Conservation (phyloP, 495 filamentous ascomycete species). For the Xylaria nigripes region DNA sequence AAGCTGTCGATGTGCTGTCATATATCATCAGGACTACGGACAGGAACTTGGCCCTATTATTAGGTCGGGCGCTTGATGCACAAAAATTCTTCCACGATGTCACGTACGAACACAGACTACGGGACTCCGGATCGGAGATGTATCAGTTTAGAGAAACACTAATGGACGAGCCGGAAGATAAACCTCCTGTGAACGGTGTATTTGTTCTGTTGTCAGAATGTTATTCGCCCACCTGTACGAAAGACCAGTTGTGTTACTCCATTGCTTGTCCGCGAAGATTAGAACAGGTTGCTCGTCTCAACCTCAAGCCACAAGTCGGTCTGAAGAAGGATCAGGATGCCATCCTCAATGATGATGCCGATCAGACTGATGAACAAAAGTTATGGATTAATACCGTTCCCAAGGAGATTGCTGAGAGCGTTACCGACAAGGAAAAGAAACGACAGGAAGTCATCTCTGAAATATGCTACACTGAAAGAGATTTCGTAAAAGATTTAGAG, state of each 20-base stretch:
- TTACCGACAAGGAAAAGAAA: conserved; percentile 89
- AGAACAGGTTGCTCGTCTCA: conserved; percentile 89
- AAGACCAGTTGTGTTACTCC: conserved; percentile 92
- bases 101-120: conserved; percentile 90
- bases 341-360: conserved; percentile 64
- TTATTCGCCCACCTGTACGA: conserved; percentile 94
- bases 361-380: conserved; percentile 91
- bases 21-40: conserved; percentile 96
- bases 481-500: conserved; percentile 98
- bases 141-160: conserved; percentile 95
- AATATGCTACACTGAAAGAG: conserved; percentile 96
- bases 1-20: conserved; percentile 89
- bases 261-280: conserved; percentile 93
- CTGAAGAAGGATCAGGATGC: conserved; percentile 74
- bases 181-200: conserved; percentile 81
- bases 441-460: conserved; percentile 97
- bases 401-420: conserved; percentile 83
- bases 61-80: conserved; percentile 91
- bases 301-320: conserved; percentile 83
- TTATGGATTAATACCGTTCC: conserved; percentile 99
- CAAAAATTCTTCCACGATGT: conserved; percentile 99
- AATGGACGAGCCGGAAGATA: conserved; percentile 70
- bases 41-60: conserved; percentile 82
- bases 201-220: conserved; percentile 95
- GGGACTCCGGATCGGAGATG: conserved; percentile 83